Conservation (phyloP, 805 yeast species). For the Osmozyma mogii region DNA sequence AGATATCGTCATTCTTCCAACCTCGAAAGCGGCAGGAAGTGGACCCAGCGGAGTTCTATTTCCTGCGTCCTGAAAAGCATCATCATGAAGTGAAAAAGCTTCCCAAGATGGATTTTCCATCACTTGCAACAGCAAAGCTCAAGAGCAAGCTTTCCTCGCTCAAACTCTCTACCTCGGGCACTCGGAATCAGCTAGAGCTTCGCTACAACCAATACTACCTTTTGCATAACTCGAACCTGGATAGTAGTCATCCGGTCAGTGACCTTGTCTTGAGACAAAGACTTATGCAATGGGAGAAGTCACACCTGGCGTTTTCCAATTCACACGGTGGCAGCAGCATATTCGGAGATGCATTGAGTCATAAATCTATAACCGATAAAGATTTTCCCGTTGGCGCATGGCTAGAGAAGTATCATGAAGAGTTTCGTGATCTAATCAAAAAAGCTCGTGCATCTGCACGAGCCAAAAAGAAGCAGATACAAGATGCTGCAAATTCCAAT, state of each 20-base stretch:
- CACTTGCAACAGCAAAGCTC: conserved; percentile 51
- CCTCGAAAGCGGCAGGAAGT: conserved; percentile 5
- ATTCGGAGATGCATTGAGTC: conserved; percentile 16
- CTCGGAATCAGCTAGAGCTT: conserved; percentile 53
- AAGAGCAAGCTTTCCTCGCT: conserved; percentile 49
- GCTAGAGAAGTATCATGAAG: conserved; percentile 31
- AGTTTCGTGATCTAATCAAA: conserved; percentile 29
- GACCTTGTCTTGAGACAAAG: conserved; percentile 47
- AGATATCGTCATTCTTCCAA: conserved; percentile 27
- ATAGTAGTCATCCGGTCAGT: conserved; percentile 56
- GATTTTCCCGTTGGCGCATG: conserved; percentile 39
- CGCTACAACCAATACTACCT: conserved; percentile 73
- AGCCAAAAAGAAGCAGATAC: too few relatives aligned
- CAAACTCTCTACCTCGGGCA: conserved; percentile 55
- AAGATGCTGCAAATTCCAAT: too few relatives aligned
- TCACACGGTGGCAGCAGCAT: conserved; percentile 8
- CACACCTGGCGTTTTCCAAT: conserved; percentile 25
- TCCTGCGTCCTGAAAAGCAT: conserved; percentile 20
- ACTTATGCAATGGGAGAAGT: conserved; percentile 60
- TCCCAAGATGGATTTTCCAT: conserved; percentile 57
- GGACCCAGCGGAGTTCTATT: conserved; percentile 23
- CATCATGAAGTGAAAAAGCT: conserved; percentile 32
- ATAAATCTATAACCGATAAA: conserved; percentile 34
- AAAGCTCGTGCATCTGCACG: too few relatives aligned
- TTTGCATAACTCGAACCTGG: conserved; percentile 75